These are phyloP conservation scores for Zasmidium citrigriseum DNA, from an alignment of 2,329 filamentous ascomycete species.

Conservation along the genomic window DNA sequence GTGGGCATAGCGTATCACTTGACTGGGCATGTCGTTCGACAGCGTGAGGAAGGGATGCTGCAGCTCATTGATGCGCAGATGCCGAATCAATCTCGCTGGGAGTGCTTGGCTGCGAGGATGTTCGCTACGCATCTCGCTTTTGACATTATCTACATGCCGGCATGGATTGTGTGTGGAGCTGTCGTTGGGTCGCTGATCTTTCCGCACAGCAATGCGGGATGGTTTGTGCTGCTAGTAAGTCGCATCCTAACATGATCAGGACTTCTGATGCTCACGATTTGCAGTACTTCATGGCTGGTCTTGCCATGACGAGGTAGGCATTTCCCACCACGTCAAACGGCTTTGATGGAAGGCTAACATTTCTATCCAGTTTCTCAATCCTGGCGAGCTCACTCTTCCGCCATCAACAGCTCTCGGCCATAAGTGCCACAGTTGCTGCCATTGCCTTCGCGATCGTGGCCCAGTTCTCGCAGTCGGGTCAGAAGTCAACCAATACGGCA, in stretches of 20 bases:
- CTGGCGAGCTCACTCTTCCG: conserved; percentile 80
- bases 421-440: conserved; percentile 69
- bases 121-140: conserved; percentile 78
- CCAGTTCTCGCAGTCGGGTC: conserved; percentile 55
- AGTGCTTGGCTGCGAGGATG: conserved; percentile 72
- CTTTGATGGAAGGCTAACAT: conserved; percentile 70
- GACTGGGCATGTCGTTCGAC: conserved; percentile 78
- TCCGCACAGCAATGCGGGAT: conserved; percentile 40
- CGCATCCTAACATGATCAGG: background rate
- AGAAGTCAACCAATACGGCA: conserved; percentile 61
- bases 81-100: conserved; percentile 70
- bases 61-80: conserved; percentile 89
- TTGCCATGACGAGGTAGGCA: conserved; percentile 60
- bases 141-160: conserved; percentile 73
- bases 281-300: conserved; percentile 66
- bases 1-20: conserved; percentile 83
- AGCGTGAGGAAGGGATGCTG: conserved; percentile 84
- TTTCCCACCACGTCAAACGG: conserved; percentile 35
- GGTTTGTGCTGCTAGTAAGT: conserved; percentile 52
- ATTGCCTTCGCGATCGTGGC: conserved; percentile 77
- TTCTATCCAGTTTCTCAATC: conserved; percentile 67
- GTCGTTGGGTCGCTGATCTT: conserved; percentile 64
- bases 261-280: background rate
- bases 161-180: conserved; percentile 74
- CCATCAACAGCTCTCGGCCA: conserved; percentile 81